phyloP scores from a whole-genome alignment of 2,329 filamentous ascomycete species.

The Beauveria asiatica region DNA sequence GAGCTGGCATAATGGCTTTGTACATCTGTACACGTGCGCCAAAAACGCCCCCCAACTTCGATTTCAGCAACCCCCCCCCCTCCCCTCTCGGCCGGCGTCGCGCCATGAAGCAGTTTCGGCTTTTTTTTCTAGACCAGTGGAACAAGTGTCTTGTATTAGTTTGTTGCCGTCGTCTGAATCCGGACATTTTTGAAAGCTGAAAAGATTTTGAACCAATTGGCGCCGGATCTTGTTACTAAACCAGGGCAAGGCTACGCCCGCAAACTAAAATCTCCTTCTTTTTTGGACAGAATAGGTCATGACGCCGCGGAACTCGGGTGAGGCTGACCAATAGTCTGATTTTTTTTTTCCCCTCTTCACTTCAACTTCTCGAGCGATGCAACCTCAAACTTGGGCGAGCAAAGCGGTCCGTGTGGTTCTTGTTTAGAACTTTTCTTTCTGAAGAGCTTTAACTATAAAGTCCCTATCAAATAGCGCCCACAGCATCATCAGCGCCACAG shows the following conservation, averaged over 20 bases:
- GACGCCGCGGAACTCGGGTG: background rate
- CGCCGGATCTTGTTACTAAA: background rate
- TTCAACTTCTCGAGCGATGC: too few relatives aligned
- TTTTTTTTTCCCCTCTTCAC: too few relatives aligned
- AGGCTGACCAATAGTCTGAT: too few relatives aligned
- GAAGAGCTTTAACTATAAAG: too few relatives aligned
- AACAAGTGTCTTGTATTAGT: background rate
- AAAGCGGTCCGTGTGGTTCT: too few relatives aligned
- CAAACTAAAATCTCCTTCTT: too few relatives aligned
- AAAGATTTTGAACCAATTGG: background rate
- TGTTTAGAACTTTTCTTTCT: too few relatives aligned
- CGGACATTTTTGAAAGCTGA: background rate
- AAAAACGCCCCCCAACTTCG: background rate
- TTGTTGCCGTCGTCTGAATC: background rate
- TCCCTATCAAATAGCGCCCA: too few relatives aligned
- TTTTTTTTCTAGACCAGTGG: background rate
- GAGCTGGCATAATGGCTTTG: background rate
- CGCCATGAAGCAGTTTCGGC: background rate
- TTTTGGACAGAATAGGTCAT: background rate
- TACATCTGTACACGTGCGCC: background rate
- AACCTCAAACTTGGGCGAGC: too few relatives aligned
- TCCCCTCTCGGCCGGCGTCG: background rate
- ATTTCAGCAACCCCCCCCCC: background rate
- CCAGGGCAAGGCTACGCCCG: too few relatives aligned
- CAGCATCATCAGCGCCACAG: too few relatives aligned